Evolutionary conservation across 768 basidiomycete genomes (phyloP).

Genomic region (Cytidiella melzeri): DNA sequence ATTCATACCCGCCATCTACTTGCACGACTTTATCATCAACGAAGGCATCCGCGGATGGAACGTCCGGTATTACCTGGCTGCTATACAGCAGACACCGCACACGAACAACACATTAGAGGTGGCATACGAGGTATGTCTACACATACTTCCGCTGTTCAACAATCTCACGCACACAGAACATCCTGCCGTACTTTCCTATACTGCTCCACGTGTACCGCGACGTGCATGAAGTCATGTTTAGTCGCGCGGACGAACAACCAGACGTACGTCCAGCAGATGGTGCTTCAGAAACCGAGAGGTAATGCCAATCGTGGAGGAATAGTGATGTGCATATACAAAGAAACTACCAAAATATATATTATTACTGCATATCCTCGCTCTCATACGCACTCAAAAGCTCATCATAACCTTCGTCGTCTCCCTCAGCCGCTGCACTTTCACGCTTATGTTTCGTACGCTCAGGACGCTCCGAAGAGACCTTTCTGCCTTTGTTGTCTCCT

Average conservation of each 20-base stretch:
- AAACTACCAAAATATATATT: constrained; percentile 3
- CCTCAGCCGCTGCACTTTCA: constrained; percentile 68
- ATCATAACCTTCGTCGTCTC: constrained; percentile 72
- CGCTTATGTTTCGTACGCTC: constrained; percentile 30
- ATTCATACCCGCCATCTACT: constrained; percentile 51
- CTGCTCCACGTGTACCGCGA: constrained; percentile 53
- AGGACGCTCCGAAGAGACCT: constrained; percentile 22
- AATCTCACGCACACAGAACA: constrained; percentile 37
- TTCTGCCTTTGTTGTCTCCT: constrained; percentile 26
- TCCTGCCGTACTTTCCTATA: constrained; percentile 57
- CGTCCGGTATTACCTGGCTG: constrained; percentile 61
- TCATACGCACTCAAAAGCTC: constrained; percentile 78
- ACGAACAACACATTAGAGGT: constrained; percentile 39
- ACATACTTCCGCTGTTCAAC: not conserved
- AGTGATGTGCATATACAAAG: not conserved
- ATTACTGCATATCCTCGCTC: constrained; percentile 46
- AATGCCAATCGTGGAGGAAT: not conserved
- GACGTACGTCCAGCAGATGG: not conserved
- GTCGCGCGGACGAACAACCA: not conserved
- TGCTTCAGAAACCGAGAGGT: not conserved
- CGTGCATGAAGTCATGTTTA: constrained; percentile 43
- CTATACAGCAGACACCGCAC: constrained; percentile 29
- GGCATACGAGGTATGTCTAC: constrained; percentile 50
- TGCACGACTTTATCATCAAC: constrained; percentile 66
- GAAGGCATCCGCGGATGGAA: constrained; percentile 72